Percentiles rank a stretch among this genome's conserved stretches.
These are phyloP conservation scores for Rostrohypoxylon terebratum DNA, from an alignment of 495 filamentous ascomycete species.

Conservation along the genomic window DNA sequence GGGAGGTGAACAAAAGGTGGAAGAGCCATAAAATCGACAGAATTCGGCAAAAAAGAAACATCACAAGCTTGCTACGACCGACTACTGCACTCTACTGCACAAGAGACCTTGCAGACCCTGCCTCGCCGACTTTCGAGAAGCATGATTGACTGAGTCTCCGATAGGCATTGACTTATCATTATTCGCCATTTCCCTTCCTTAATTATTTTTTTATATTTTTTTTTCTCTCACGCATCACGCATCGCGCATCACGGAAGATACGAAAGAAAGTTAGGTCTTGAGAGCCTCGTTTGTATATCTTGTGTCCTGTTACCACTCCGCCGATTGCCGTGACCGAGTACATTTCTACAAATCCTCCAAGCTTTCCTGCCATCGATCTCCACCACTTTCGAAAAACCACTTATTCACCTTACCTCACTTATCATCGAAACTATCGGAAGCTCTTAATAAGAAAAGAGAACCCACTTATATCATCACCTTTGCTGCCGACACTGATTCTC, in stretches of 20 bases:
- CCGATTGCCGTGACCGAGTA: constrained; percentile 28
- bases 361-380: constrained; percentile 9
- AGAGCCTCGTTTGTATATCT: constrained; percentile 30
- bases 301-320: constrained; percentile 7
- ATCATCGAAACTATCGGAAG: background rate
- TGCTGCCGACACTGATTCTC: background rate
- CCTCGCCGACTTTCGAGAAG: constrained; percentile 24
- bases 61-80: too few species aligned
- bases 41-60: constrained; percentile 21
- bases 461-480: constrained; percentile 10
- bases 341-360: constrained; percentile 25
- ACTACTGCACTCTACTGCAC: too few species aligned
- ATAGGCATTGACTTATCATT: constrained; percentile 22
- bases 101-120: background rate
- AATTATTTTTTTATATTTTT: constrained; percentile 10
- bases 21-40: constrained; percentile 11
- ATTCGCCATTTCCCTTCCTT: constrained; percentile 16
- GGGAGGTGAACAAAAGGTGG: background rate
- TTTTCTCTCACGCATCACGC: background rate
- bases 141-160: constrained; percentile 38
- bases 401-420: constrained; percentile 5
- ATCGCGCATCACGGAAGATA: background rate
- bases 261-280: constrained; percentile 15
- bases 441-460: background rate
- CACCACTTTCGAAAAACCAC: constrained; percentile 22